Base-by-base conservation (phyloP, 305 asterid species). In the Fraxinus sp. region DNA sequence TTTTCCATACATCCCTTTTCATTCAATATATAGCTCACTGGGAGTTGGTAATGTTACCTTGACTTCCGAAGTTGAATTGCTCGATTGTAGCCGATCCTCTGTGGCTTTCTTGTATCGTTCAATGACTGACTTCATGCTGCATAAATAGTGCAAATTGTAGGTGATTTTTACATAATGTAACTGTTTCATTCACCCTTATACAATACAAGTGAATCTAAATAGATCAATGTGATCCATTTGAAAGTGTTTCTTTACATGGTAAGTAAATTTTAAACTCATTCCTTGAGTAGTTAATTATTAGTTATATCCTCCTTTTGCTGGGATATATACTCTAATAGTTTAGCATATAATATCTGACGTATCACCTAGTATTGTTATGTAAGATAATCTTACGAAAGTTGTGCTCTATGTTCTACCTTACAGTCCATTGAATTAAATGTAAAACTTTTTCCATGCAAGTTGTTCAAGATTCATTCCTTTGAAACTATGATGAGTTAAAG, bases 101-200 rank as follows among this genome's bases (percentile, higher is more conserved):
- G 86, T 91, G 39, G 90, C 84, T 78, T 90, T 93, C 59, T 84
- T 78, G 85, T 90, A 91, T 49, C 94, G 85, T 36, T 93, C 95
- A 43, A 86, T 81, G 80, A 93, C 82, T 7, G 93, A 86, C 82
- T 82, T 84, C 93, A 91, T 89, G 81, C 95, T 91, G 90, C 26
- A 35, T 49, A 62, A 41, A 64, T 30, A 76, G 75, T 57, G 83
- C 35, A 83, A 26, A 78, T 32, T 78, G 24, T 80, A 66, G 82
- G 72, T 82, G 70, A 36, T 57, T 7, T 13, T 57, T 28, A 73
- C 80, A 49, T 59, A 30, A 13, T 64, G 8, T 24, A 30, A 20
- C 30, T 9, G 16, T 70, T 18, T 77, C 33, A 66, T 66, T 66
- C 13, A 66, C 35, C n/a, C 35, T 26, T 55, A 24, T 66, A 24